A percentile compares a stretch with the other conserved stretches of the same genome.
phyloP scores from a whole-genome alignment of 2,329 filamentous ascomycete genomes.

The Neopestalotiopsis clavispora region DNA sequence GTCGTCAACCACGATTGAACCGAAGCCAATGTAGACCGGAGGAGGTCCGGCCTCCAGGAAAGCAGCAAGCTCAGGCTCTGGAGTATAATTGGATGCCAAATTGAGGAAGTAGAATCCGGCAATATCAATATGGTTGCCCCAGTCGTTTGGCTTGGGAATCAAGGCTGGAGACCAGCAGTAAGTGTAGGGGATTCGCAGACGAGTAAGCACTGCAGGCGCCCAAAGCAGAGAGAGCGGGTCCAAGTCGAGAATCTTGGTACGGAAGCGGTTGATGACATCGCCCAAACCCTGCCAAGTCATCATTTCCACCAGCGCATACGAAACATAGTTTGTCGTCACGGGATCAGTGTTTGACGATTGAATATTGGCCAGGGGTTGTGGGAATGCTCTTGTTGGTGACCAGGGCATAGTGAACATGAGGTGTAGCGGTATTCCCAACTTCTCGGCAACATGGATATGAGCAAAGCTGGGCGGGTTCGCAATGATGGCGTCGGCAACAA shows the following conservation, averaged over 20 bases:
- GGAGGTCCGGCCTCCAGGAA: conserved; percentile 52
- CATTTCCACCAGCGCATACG: conserved; percentile 85
- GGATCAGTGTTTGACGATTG: conserved; percentile 71
- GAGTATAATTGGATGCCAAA: conserved; percentile 37
- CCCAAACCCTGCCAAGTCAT: conserved; percentile 93
- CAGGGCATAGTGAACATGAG: conserved; percentile 93
- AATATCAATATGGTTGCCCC: conserved; percentile 57
- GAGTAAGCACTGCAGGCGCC: conserved; percentile 79
- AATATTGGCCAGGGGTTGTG: conserved; percentile 85
- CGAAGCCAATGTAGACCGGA: conserved; percentile 62
- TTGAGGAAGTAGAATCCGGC: conserved; percentile 61
- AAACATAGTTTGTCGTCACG: conserved; percentile 73
- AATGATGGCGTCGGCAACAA: conserved; percentile 40
- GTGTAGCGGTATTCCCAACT: conserved; percentile 67
- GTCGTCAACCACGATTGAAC: conserved; percentile 59
- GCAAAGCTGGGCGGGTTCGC: conserved; percentile 71
- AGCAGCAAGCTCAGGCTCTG: conserved; percentile 36
- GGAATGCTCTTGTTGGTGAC: conserved; percentile 84
- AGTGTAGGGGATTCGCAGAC: conserved; percentile 80
- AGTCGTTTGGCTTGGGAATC: conserved; percentile 58
- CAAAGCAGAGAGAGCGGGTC: conserved; percentile 81
- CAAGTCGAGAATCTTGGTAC: conserved; percentile 70
- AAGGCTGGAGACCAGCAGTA: conserved; percentile 76
- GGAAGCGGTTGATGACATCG: conserved; percentile 88
- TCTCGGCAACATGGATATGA: conserved; percentile 69